Evolutionary conservation across 2,329 filamentous ascomycete species (phyloP).

Genomic region (Aspergillus ibericus): DNA sequence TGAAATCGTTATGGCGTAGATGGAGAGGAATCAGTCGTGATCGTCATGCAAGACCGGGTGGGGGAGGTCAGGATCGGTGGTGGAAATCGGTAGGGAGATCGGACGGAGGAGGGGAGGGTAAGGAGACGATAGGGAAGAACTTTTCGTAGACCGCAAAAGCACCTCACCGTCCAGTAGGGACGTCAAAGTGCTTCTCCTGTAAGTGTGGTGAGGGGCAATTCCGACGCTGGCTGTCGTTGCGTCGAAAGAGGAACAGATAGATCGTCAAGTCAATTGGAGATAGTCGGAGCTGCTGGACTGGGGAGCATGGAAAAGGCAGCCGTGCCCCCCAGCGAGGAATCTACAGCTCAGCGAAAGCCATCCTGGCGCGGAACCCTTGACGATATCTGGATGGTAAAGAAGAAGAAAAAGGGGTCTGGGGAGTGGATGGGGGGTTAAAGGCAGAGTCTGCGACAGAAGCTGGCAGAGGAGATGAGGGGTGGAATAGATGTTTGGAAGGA

Average conservation of each 20-base stretch:
- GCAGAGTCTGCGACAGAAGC: constrained; percentile 21
- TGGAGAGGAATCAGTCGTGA: constrained; percentile 10
- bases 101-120: constrained; percentile 15
- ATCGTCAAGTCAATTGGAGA: constrained; percentile 52
- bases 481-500: constrained; percentile 14
- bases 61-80: constrained; percentile 8
- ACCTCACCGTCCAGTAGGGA: constrained; percentile 39
- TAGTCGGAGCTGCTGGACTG: constrained; percentile 87
- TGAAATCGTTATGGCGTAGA: constrained; percentile 19
- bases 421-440: constrained; percentile 1
- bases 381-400: constrained; percentile 57
- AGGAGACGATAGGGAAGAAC: constrained; percentile 8
- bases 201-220: constrained; percentile 56
- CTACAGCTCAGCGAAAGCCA: constrained; percentile 89
- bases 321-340: constrained; percentile 74
- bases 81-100: constrained; percentile 11
- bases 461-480: constrained; percentile 20
- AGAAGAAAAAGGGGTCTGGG: constrained; percentile 5
- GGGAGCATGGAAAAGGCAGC: constrained; percentile 60
- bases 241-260: constrained; percentile 57
- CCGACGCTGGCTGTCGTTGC: constrained; percentile 52
- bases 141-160: constrained; percentile 29
- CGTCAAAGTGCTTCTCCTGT: constrained; percentile 39
- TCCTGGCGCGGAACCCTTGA: constrained; percentile 69
- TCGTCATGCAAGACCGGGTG: constrained; percentile 3